These are phyloP conservation scores for Arthromyces matolae DNA, from an alignment of 768 basidiomycete species.

Conservation along the genomic window DNA sequence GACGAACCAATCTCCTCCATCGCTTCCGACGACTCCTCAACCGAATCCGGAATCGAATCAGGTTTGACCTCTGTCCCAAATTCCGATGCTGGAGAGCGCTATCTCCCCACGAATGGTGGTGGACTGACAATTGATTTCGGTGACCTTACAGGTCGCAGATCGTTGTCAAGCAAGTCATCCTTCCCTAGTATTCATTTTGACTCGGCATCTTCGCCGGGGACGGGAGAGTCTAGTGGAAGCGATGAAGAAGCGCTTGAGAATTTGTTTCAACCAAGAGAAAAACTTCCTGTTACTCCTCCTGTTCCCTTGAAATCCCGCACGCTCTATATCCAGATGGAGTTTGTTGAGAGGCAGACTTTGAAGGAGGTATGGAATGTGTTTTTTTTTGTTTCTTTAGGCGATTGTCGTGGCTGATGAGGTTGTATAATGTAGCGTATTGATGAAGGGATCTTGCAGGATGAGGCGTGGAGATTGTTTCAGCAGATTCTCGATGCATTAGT, in stretches of 20 bases:
- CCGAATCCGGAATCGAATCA: conserved; percentile 33
- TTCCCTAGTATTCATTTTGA: conserved; percentile 89
- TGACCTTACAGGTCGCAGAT: conserved; percentile 57
- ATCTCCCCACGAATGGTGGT: conserved; percentile 43
- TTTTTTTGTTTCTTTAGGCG: not conserved
- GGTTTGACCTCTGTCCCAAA: conserved; percentile 55
- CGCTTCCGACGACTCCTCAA: conserved; percentile 49
- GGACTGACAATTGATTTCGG: conserved; percentile 64
- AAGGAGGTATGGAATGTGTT: conserved; percentile 54
- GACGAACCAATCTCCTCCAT: conserved; percentile 37
- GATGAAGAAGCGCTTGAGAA: conserved; percentile 38
- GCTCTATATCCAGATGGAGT: conserved; percentile 96
- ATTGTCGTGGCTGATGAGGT: not conserved
- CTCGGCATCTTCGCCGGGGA: conserved; percentile 37
- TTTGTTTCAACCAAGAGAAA: conserved; percentile 28
- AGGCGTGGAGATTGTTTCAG: conserved; percentile 86
- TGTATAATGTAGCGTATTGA: conserved; percentile 56
- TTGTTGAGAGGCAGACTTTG: conserved; percentile 87
- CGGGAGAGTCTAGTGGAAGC: conserved; percentile 26
- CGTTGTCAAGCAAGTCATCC: conserved; percentile 43
- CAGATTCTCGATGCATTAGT: conserved; percentile 88
- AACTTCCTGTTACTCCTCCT: conserved; percentile 16
- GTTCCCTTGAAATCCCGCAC: conserved; percentile 48
- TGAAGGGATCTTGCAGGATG: conserved; percentile 77
- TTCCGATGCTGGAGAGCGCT: conserved; percentile 27